A percentile compares a stretch with the other conserved stretches of the same genome.
phyloP scores from a whole-genome alignment of 192 early-diverging fungal genomes.

The Spinellus fusiger region DNA sequence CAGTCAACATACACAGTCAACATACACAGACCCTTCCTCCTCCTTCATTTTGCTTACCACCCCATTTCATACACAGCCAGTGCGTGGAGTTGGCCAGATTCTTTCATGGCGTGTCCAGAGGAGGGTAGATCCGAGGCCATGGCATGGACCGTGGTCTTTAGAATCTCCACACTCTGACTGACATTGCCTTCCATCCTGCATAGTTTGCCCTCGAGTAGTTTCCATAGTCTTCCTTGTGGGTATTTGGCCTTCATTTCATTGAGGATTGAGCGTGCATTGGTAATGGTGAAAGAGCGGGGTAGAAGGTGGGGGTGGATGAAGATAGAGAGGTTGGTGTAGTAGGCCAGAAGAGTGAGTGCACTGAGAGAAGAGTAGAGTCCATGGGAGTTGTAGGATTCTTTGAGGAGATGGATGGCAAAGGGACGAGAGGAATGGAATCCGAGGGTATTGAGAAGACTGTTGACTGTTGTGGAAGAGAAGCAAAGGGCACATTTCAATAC shows the following conservation, averaged over 20 bases:
- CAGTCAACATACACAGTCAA: too few species aligned
- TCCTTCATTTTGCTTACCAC: slow-evolving; percentile 13
- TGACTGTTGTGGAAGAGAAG: slow-evolving; percentile 9
- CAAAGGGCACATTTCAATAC: background rate
- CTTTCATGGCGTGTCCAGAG: slow-evolving; percentile 12
- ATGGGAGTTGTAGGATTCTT: slow-evolving; percentile 8
- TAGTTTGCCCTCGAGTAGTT: slow-evolving; percentile 25
- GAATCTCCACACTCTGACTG: slow-evolving; percentile 14
- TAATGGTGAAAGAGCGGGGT: slow-evolving; percentile 16
- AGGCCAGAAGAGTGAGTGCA: slow-evolving; percentile 19
- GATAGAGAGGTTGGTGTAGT: slow-evolving; percentile 25
- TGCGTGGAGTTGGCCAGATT: slow-evolving; percentile 20
- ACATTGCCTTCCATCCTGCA: slow-evolving; percentile 21
- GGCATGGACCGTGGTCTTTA: background rate
- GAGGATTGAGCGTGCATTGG: slow-evolving; percentile 11
- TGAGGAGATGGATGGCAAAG: slow-evolving; percentile 26
- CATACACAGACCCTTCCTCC: too few species aligned
- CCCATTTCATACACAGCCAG: slow-evolving; percentile 33
- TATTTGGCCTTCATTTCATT: slow-evolving; percentile 21
- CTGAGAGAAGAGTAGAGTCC: slow-evolving; percentile 23
- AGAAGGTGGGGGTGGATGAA: slow-evolving; percentile 25
- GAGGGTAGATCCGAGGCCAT: background rate
- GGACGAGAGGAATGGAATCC: slow-evolving; percentile 29
- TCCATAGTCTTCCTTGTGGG: slow-evolving; percentile 22
- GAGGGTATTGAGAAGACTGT: slow-evolving; percentile 20